Conservation (phyloP, 805 yeast species). For the Spathaspora gorwiae region DNA sequence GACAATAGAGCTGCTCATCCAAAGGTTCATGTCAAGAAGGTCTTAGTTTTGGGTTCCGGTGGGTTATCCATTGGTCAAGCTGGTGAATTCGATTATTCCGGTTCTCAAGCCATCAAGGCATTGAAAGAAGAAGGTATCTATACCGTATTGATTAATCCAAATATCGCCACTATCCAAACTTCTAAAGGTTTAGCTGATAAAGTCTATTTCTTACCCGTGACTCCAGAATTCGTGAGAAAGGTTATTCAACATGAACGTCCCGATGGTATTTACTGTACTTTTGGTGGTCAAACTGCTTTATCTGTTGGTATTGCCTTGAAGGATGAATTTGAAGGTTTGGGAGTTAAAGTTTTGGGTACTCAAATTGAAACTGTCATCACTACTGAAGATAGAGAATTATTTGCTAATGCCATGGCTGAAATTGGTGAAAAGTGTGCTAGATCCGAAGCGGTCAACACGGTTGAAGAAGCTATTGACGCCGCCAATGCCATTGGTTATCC, state of each 20-base stretch:
- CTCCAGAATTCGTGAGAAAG: conserved; percentile 92
- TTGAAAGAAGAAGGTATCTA: conserved; percentile 96
- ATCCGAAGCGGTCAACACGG: conserved; percentile 76
- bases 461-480: conserved; percentile 80
- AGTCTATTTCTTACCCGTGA: conserved; percentile 97
- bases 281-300: conserved; percentile 98
- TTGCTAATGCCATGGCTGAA: conserved; percentile 91
- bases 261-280: conserved; percentile 93
- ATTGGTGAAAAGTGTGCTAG: conserved; percentile 94
- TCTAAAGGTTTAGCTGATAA: conserved; percentile 97
- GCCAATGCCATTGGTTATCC: conserved; percentile 90
- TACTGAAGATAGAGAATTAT: conserved; percentile 96
- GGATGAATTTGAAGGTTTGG: conserved; percentile 88
- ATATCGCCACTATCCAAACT: conserved; percentile 97
- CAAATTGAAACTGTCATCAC: conserved; percentile 94
- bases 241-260: conserved; percentile 94
- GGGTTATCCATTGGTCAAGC: conserved; percentile 99
- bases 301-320: conserved; percentile 93
- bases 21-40: conserved; percentile 80
- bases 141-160: conserved; percentile 93
- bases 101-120: conserved; percentile 98
- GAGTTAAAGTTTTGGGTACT: conserved; percentile 95
- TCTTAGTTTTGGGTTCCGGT: conserved; percentile 93
- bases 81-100: conserved; percentile 98
- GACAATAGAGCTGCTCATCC: conserved; percentile 78